These are phyloP conservation scores for Suhomyces kilbournensis DNA, from an alignment of 805 yeast genomes.

Conservation along the genomic window DNA sequence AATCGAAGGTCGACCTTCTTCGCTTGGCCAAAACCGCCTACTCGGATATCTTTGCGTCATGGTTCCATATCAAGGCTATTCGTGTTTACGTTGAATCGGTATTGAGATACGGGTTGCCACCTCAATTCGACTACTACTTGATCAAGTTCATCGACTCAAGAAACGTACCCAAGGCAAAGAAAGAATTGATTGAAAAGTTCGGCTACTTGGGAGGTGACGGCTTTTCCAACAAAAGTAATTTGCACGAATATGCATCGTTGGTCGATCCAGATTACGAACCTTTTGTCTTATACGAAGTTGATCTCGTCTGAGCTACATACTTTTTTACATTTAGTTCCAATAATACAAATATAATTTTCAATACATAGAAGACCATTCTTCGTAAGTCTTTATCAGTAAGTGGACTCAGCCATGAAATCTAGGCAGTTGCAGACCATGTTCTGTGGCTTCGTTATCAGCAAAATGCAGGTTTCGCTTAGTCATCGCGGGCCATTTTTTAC, in stretches of 20 bases:
- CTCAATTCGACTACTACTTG: slow-evolving; percentile 65
- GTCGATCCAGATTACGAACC: slow-evolving; percentile 97
- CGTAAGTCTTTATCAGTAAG: background rate
- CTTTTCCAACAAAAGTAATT: slow-evolving; percentile 62
- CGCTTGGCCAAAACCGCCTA: slow-evolving; percentile 89
- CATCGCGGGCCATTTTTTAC: background rate
- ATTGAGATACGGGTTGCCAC: slow-evolving; percentile 94
- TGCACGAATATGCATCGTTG: slow-evolving; percentile 85
- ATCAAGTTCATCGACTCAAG: slow-evolving; percentile 43
- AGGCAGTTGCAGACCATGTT: background rate
- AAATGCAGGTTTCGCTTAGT: background rate
- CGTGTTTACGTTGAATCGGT: slow-evolving; percentile 91
- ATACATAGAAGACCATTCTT: background rate
- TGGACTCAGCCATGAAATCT: no score
- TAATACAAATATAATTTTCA: background rate
- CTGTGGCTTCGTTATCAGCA: background rate
- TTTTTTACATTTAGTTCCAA: slow-evolving; percentile 3
- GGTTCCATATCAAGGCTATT: slow-evolving; percentile 88
- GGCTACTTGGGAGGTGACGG: slow-evolving; percentile 94
- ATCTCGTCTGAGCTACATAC: slow-evolving; percentile 23
- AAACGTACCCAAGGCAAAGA: slow-evolving; percentile 55
- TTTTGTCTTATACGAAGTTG: slow-evolving; percentile 73
- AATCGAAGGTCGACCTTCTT: slow-evolving; percentile 69
- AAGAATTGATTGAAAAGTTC: slow-evolving; percentile 67
- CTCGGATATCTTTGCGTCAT: slow-evolving; percentile 75